phyloP scores from a whole-genome alignment of 495 filamentous ascomycete species.

The Xylaria longipes region DNA sequence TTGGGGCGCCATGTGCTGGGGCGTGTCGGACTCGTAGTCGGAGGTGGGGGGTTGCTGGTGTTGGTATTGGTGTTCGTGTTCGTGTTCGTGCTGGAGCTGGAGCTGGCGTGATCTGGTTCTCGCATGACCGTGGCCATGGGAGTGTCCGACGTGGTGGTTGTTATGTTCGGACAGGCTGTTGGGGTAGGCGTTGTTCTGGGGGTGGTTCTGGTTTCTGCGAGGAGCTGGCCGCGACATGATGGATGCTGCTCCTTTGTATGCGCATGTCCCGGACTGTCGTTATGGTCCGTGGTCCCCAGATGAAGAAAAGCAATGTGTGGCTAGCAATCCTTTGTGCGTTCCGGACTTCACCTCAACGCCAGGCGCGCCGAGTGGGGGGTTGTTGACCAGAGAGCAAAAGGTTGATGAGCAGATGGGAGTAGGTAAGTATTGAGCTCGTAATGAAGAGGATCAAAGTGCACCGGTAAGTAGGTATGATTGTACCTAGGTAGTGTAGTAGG shows the following conservation, averaged over 20 bases:
- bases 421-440: neutral
- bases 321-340: neutral
- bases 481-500: neutral
- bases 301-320: neutral
- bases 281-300: neutral
- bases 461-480: no score
- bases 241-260: neutral
- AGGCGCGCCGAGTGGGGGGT: neutral
- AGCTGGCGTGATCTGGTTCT: slow-evolving; percentile 37
- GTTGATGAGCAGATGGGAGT: neutral
- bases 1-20: slow-evolving; percentile 37
- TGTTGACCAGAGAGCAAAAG: neutral
- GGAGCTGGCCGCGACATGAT: slow-evolving; percentile 38
- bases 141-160: slow-evolving; percentile 21
- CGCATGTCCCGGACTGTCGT: slow-evolving; percentile 1
- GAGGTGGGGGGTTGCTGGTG: slow-evolving; percentile 43
- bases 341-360: neutral
- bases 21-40: slow-evolving; percentile 78
- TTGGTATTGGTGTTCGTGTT: neutral
- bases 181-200: slow-evolving; percentile 20
- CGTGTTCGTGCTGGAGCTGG: no score
- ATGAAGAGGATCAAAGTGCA: neutral
- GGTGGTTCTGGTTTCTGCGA: slow-evolving; percentile 32
- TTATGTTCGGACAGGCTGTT: slow-evolving; percentile 43
- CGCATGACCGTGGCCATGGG: slow-evolving; percentile 26